phyloP scores from a whole-genome alignment of 257 asterid species.

The Sherardia arvensis region DNA sequence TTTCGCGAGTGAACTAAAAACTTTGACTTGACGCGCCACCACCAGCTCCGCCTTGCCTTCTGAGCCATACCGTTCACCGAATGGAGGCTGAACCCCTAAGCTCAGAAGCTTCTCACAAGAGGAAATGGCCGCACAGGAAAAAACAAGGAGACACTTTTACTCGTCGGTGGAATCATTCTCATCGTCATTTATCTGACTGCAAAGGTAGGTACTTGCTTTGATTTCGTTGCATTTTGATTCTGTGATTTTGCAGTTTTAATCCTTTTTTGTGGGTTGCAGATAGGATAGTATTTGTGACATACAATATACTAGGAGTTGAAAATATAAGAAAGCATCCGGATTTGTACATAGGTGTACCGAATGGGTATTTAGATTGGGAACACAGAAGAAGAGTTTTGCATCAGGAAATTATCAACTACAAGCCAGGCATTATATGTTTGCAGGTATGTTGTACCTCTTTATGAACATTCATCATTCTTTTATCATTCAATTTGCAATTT shows the following conservation, averaged over 20 bases:
- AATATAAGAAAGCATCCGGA: slow-evolving; percentile 61
- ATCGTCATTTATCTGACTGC: slow-evolving; percentile 35
- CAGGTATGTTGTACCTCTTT: slow-evolving; percentile 42
- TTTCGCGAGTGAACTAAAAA: no score
- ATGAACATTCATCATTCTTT: no score
- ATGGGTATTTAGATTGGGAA: slow-evolving; percentile 58
- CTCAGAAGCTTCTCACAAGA: slow-evolving; percentile 18
- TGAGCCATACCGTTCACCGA: no score
- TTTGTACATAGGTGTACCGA: slow-evolving; percentile 39
- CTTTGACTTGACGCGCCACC: no score
- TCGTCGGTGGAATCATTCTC: slow-evolving; percentile 64
- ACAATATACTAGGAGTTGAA: slow-evolving; percentile 70
- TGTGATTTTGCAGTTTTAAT: not conserved
- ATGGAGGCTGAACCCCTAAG: slow-evolving; percentile 18
- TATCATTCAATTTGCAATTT: not conserved
- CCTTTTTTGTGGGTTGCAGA: slow-evolving; percentile 28
- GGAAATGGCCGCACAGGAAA: slow-evolving; percentile 9
- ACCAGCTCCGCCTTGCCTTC: no score
- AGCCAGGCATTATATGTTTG: slow-evolving; percentile 59
- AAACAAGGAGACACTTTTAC: slow-evolving; percentile 18
- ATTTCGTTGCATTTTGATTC: not conserved
- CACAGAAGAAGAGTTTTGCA: slow-evolving; percentile 49
- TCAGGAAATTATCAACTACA: slow-evolving; percentile 51
- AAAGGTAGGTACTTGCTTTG: slow-evolving; percentile 38
- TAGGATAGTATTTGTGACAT: slow-evolving; percentile 51